Percentiles rank a stretch among this genome's conserved stretches.
These are phyloP conservation scores for Monosporozyma siamensis DNA, from an alignment of 805 yeast species.

Conservation along the genomic window DNA sequence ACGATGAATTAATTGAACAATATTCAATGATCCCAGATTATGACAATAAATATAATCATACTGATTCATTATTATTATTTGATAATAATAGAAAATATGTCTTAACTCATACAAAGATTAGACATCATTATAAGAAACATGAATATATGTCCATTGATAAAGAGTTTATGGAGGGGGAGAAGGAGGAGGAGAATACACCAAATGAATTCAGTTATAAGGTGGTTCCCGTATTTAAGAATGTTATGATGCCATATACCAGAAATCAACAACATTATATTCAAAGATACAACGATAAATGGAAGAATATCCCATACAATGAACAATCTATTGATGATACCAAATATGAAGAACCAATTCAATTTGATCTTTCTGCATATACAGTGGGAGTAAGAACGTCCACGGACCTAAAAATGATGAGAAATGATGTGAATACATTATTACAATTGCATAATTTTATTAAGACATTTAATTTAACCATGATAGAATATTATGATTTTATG, in stretches of 20 bases:
- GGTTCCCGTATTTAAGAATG: not conserved
- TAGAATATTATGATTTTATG: constrained; percentile 19
- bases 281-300: constrained; percentile 5
- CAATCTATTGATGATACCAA: not conserved
- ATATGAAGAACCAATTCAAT: constrained; percentile 1
- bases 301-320: not conserved
- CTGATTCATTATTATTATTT: not conserved
- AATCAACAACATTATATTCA: constrained; percentile 1
- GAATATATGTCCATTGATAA: not conserved
- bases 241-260: not conserved
- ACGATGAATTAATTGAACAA: not conserved
- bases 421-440: constrained; percentile 10
- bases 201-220: not conserved
- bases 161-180: not conserved
- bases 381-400: too few relatives aligned
- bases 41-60: not conserved
- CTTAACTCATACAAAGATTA: not conserved
- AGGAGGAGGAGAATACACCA: too few relatives aligned
- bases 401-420: too few relatives aligned
- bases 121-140: constrained; percentile 1
- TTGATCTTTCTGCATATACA: constrained; percentile 4
- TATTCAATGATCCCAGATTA: not conserved
- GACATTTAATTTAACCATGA: constrained; percentile 20
- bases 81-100: constrained; percentile 1
- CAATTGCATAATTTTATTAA: constrained; percentile 15